Percentiles rank a stretch among this genome's conserved stretches.
phyloP scores from a whole-genome alignment of 352 stramenopile genomes.

The Phytophthora chlamydospora region DNA sequence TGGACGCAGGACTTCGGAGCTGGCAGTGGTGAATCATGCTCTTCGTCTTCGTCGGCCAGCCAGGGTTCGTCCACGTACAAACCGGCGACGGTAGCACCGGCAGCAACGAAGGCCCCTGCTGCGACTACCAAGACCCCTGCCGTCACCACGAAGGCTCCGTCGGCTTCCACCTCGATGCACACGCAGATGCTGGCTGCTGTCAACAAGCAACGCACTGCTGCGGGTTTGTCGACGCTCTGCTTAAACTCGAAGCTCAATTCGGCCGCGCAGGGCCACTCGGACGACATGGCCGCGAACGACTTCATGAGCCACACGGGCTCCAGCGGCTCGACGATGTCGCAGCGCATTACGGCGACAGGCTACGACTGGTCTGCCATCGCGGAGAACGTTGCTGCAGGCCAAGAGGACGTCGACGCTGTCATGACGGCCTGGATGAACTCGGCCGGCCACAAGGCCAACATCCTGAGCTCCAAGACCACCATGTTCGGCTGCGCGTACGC shows the following conservation, averaged over 20 bases:
- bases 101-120: conserved; percentile 17
- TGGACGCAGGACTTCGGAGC: conserved; percentile 63
- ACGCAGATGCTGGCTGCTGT: conserved; percentile 46
- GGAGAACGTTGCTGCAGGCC: conserved; percentile 55
- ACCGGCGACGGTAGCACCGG: conserved; percentile 10
- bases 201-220: conserved; percentile 46
- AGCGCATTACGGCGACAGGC: conserved; percentile 40
- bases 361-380: conserved; percentile 49
- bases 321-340: conserved; percentile 37
- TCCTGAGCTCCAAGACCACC: conserved; percentile 28
- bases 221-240: conserved; percentile 37
- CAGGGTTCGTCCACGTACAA: not conserved
- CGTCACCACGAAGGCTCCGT: not conserved
- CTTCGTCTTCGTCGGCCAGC: conserved; percentile 1
- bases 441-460: conserved; percentile 32
- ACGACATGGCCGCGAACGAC: conserved; percentile 51
- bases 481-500: conserved; percentile 51
- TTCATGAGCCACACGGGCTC: conserved; percentile 56
- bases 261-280: conserved; percentile 29
- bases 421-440: conserved; percentile 52
- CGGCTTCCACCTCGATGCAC: conserved; percentile 19
- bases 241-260: conserved; percentile 36
- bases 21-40: conserved; percentile 27
- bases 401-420: conserved; percentile 33
- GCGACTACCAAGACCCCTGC: conserved; percentile 3